Base-by-base conservation (phyloP, 495 filamentous ascomycete genomes). In the Bacidia rubella region DNA sequence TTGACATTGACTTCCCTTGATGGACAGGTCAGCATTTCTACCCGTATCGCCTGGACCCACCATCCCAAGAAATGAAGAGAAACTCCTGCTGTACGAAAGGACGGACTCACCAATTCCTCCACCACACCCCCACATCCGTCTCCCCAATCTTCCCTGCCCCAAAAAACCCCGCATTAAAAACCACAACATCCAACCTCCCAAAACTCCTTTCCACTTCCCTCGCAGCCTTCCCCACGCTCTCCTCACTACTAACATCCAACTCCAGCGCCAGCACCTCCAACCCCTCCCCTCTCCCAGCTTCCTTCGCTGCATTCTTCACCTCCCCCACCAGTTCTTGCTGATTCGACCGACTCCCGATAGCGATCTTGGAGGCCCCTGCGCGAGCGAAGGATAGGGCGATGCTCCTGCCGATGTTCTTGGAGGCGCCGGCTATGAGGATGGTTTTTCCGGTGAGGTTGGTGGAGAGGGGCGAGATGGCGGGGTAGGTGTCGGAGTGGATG, bases 151-250 rank as follows among this genome's bases (percentile, higher is more conserved):
- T 63, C 9, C 11, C 25, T 59, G 58, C 71, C 22, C 68, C 64
- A 11, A 74, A 56, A 32, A 61, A 56, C 17, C 70, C 77, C 0
- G 77, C 75, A 45, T 80, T 79, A 57, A 76, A 78, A 54, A 80
- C 62, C 15, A 80, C 57, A 38, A 80, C 68, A 47, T 81, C 76
- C 0, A 79, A 52, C 1, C 61, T 57, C 10, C 66, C 67, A 2
- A 2, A 70, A 73, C 0, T 68, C 73, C 21, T 26, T 12, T 27
- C 40, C 48, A 76, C 70, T 15, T 63, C 47, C 5, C 67, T 63
- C 11, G 69, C 73, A 0, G 70, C 61, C 9, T 63, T 47, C 23
- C 65, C 62, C 1, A 72, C 67, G 17, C 53, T 62, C 11, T 50
- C 42, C 67, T 66, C 68, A 52, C 73, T 65, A 11, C 58, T 60